These are phyloP conservation scores for Phytophthora pistaciae DNA, from an alignment of 352 stramenopile genomes.

Conservation along the genomic window DNA sequence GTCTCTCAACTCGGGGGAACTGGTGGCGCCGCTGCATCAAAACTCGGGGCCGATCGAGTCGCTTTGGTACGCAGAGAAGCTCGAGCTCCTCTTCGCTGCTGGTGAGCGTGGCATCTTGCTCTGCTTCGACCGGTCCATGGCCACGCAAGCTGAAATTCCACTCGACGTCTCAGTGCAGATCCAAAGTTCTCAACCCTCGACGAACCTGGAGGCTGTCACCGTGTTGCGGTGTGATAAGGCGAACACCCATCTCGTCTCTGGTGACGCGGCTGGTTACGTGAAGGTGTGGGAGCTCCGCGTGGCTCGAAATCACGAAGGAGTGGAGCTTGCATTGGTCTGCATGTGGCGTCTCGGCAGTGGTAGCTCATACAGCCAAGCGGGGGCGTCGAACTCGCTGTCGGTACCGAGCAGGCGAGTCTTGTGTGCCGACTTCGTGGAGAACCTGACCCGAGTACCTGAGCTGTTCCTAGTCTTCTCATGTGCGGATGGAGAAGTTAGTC, in stretches of 20 bases:
- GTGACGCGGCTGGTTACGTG: conserved; percentile 62
- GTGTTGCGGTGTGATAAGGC: conserved; percentile 63
- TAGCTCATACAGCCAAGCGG: conserved; percentile 7
- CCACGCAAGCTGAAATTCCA: conserved; percentile 53
- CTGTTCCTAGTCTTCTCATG: conserved; percentile 73
- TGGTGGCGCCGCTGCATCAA: conserved; percentile 70
- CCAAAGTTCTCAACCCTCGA: neutral
- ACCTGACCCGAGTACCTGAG: conserved; percentile 55
- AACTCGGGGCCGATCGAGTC: conserved; percentile 70
- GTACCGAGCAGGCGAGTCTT: conserved; percentile 48
- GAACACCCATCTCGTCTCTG: conserved; percentile 68
- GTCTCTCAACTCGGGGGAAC: conserved; percentile 83
- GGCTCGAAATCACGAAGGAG: conserved; percentile 57
- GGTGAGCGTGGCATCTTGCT: conserved; percentile 71
- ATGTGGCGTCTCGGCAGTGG: conserved; percentile 51
- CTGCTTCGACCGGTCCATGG: conserved; percentile 77
- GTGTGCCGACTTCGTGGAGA: conserved; percentile 71
- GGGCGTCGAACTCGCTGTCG: conserved; percentile 11
- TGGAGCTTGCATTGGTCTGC: conserved; percentile 66
- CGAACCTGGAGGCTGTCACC: conserved; percentile 56
- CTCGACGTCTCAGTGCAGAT: conserved; percentile 39
- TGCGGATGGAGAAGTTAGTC: conserved; percentile 70
- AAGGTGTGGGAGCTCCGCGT: conserved; percentile 79
- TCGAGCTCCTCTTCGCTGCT: conserved; percentile 76
- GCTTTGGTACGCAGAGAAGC: conserved; percentile 74